Percentiles rank a stretch among this genome's conserved stretches.
phyloP scores from a whole-genome alignment of 768 basidiomycete species.

The Pleurotus djamor region DNA sequence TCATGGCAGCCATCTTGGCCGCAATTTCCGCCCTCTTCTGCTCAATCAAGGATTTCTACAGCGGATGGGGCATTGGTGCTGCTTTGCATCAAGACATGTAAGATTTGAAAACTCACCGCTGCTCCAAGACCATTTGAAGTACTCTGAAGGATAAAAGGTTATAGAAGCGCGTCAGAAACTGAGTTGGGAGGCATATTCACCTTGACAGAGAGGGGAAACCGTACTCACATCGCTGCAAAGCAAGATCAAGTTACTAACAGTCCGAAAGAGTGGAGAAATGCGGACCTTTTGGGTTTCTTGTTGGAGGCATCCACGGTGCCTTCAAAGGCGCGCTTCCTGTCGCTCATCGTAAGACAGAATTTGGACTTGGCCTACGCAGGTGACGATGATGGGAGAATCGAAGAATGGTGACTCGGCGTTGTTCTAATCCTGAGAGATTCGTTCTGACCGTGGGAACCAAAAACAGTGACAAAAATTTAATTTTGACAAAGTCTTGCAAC shows the following conservation, averaged over 20 bases:
- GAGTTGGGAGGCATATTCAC: slow-evolving; percentile 64
- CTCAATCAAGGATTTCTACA: slow-evolving; percentile 60
- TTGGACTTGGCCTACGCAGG: not conserved
- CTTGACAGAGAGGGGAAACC: slow-evolving; percentile 43
- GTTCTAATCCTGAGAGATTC: not conserved
- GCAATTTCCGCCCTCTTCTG: slow-evolving; percentile 84
- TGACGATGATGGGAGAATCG: not conserved
- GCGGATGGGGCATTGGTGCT: not conserved
- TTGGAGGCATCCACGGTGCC: slow-evolving; percentile 44
- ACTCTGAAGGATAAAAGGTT: slow-evolving; percentile 60
- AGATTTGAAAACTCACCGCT: slow-evolving; percentile 33
- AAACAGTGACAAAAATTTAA: too few relatives aligned
- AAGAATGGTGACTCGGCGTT: not conserved
- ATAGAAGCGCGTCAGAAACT: slow-evolving; percentile 64
- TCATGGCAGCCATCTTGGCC: slow-evolving; percentile 82
- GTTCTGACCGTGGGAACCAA: not conserved
- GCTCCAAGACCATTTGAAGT: slow-evolving; percentile 40
- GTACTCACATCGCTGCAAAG: slow-evolving; percentile 70
- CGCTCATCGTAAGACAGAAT: slow-evolving; percentile 49
- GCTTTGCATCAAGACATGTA: not conserved
- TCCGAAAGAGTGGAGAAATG: slow-evolving; percentile 6
- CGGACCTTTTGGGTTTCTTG: slow-evolving; percentile 73
- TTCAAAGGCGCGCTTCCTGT: slow-evolving; percentile 63
- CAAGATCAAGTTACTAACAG: slow-evolving; percentile 14
- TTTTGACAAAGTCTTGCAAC: too few relatives aligned